A percentile compares a stretch with the other conserved stretches of the same genome.
Conservation (phyloP, 345 rosid species). For the thale cress (Arabidopsis thaliana) region DNA sequence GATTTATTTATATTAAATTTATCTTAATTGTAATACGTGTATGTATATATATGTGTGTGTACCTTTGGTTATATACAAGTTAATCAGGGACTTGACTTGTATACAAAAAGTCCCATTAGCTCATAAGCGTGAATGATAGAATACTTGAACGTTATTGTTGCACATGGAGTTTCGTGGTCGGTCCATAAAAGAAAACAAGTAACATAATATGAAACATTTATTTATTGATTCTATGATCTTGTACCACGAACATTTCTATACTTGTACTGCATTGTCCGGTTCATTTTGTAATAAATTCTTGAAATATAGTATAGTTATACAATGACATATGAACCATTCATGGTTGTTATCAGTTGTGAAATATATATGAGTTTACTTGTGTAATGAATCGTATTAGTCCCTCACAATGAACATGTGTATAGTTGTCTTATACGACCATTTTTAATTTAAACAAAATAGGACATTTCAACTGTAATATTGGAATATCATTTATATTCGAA, state of each 20-base stretch:
- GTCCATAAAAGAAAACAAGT: slow-evolving; percentile 29
- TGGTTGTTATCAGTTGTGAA: slow-evolving; percentile 30
- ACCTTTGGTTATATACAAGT: background rate
- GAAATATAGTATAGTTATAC: slow-evolving; percentile 12
- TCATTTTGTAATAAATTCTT: background rate
- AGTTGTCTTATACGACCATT: background rate
- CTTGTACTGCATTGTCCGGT: background rate
- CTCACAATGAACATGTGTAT: background rate
- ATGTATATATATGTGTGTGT: slow-evolving; percentile 1
- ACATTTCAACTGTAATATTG: slow-evolving; percentile 35
- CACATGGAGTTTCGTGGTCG: slow-evolving; percentile 40
- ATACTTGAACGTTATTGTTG: slow-evolving; percentile 26
- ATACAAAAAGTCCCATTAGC: slow-evolving; percentile 19
- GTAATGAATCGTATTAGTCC: slow-evolving; percentile 29
- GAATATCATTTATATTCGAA: slow-evolving; percentile 5
- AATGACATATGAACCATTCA: slow-evolving; percentile 32
- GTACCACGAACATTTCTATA: slow-evolving; percentile 6
- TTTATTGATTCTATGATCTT: slow-evolving; percentile 11
- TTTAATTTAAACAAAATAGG: background rate
- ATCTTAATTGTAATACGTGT: background rate
- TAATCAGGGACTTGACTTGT: slow-evolving; percentile 31
- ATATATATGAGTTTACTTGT: slow-evolving; percentile 28
- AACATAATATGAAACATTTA: slow-evolving; percentile 17
- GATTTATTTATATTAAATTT: background rate
- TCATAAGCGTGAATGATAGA: slow-evolving; percentile 2